Base-by-base conservation (phyloP, 805 yeast species). In the Hanseniaspora clermontiae region DNA sequence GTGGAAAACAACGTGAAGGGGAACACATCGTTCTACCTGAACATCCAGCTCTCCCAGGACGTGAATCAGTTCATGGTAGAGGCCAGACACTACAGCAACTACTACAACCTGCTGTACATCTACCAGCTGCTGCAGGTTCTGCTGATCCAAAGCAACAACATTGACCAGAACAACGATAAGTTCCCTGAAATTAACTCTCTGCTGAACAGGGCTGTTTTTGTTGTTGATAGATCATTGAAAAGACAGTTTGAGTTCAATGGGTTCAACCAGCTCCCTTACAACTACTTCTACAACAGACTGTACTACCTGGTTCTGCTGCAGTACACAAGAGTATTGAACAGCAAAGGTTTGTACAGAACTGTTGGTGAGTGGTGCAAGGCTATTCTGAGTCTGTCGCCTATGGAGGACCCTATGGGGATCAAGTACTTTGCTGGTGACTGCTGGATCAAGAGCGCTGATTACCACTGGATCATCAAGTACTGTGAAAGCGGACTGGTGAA, bases 401-500 rank as follows among this genome's bases (percentile, higher is more conserved):
- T 81, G 1, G 86, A 83, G 57, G 96, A 89, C 70, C 95, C 95
- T 1, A 71, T 83, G 53, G 95, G 95, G 24, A 88, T 84, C 12
- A 75, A 95, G 60, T 83, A 83, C 64, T 85, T 87, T 66, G 81
- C 89, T 61, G 96, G 89, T 65, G 82, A 78, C 64, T 88, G 85
- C 64, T 82, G 91, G 3, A 70, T 86, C 3, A 70, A 80, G 68
- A 73, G 86, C 39, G 81, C 76, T 36, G 87, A 87, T 59, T 80
- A 76, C 63, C 72, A 78, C 58, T 87, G 79, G 66, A 65, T 88
- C 61, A 72, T 81, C 12, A 77, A 79, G 19, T 68, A 87, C 37
- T 75, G 75, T 1, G 70, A 77, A 12, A 79, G 86, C 1, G 77
- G 85, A 1, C 70, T 84, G 37, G 72, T 75, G 3, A 75, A 72